Evolutionary conservation across 306 rosid genomes (phyloP).

Genomic region (Cicer bijugum): DNA sequence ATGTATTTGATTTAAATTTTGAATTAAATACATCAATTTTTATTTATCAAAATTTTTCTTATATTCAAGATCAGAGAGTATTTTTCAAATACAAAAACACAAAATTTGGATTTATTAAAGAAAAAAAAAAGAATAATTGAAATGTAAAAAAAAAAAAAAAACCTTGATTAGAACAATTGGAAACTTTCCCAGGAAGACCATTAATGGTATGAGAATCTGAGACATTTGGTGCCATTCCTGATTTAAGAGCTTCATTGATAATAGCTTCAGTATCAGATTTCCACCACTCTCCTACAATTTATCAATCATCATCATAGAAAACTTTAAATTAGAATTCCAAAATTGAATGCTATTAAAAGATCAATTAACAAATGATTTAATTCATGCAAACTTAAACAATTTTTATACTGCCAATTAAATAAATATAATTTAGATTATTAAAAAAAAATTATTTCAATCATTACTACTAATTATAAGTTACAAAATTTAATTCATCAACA

Average conservation of each 20-base stretch:
- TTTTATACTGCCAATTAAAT: not conserved
- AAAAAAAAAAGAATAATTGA: not conserved
- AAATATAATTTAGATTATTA: too few relatives aligned
- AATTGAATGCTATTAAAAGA: not conserved
- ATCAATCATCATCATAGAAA: not conserved
- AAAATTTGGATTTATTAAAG: too few relatives aligned
- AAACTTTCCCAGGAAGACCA: constrained; percentile 72
- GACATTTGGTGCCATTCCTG: constrained; percentile 87
- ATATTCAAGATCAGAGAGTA: too few relatives aligned
- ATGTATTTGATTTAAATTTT: too few relatives aligned
- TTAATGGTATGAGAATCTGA: constrained; percentile 93
- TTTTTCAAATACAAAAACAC: too few relatives aligned
- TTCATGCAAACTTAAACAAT: not conserved
- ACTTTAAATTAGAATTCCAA: not conserved
- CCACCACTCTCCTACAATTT: constrained; percentile 90
- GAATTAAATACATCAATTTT: too few relatives aligned
- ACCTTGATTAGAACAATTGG: constrained; percentile 74
- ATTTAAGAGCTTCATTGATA: constrained; percentile 76
- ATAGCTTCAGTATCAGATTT: constrained; percentile 87
- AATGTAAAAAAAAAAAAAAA: not conserved
- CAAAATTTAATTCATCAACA: not conserved
- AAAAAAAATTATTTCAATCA: too few relatives aligned
- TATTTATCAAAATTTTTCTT: too few relatives aligned
- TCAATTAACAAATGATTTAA: not conserved
- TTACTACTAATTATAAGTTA: too few relatives aligned